Conservation (phyloP, 495 filamentous ascomycete genomes). For the Podospora comata region DNA sequence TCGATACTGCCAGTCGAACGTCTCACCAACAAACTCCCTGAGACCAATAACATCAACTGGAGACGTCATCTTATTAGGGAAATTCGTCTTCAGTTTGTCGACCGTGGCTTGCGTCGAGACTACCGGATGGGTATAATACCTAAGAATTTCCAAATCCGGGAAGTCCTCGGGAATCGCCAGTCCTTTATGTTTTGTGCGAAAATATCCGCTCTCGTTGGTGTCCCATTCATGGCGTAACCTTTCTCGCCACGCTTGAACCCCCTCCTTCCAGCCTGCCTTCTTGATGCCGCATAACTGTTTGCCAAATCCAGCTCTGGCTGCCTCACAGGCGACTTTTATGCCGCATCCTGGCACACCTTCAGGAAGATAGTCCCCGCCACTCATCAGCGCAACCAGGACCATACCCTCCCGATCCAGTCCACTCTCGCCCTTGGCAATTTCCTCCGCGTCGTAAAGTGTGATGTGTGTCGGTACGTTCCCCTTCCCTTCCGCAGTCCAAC, state of each 20-base stretch:
- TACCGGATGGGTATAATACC: slow-evolving; percentile 81
- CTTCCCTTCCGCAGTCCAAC: slow-evolving; percentile 74
- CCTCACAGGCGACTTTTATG: slow-evolving; percentile 81
- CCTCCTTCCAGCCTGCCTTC: slow-evolving; percentile 43
- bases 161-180: slow-evolving; percentile 77
- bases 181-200: slow-evolving; percentile 67
- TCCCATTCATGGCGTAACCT: slow-evolving; percentile 69
- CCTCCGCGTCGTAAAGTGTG: slow-evolving; percentile 61
- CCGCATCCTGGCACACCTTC: slow-evolving; percentile 87
- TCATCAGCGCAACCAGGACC: slow-evolving; percentile 92
- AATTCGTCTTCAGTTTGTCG: slow-evolving; percentile 50
- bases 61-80: slow-evolving; percentile 54
- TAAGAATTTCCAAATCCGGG: slow-evolving; percentile 70
- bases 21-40: slow-evolving; percentile 67
- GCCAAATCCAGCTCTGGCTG: slow-evolving; percentile 85
- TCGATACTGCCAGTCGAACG: slow-evolving; percentile 80
- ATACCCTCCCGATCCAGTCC: slow-evolving; percentile 81
- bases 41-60: slow-evolving; percentile 65
- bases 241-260: slow-evolving; percentile 69
- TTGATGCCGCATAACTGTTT: slow-evolving; percentile 64
- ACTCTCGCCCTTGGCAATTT: slow-evolving; percentile 48
- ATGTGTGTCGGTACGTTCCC: slow-evolving; percentile 77
- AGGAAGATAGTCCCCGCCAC: slow-evolving; percentile 91
- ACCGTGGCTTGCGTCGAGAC: slow-evolving; percentile 66
- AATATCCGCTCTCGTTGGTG: slow-evolving; percentile 82